A percentile compares a stretch with the other conserved stretches of the same genome.
phyloP scores from a whole-genome alignment of 805 yeast species.

The Yamadazyma philogaea region DNA sequence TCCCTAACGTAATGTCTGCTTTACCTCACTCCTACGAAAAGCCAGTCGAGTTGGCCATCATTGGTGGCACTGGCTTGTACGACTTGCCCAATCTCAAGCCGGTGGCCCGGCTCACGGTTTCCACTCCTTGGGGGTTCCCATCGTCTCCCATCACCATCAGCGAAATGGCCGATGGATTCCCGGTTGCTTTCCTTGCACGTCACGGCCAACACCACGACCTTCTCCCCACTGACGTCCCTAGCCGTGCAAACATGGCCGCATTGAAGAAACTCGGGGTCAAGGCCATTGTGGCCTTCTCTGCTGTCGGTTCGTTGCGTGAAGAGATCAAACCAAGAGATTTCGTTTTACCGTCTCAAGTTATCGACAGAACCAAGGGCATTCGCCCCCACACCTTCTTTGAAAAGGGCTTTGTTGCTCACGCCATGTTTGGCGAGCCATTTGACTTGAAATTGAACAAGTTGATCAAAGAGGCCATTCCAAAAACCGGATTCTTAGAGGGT shows the following conservation, averaged over 20 bases:
- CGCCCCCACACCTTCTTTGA: conserved; percentile 88
- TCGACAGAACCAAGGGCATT: conserved; percentile 95
- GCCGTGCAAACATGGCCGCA: conserved; percentile 93
- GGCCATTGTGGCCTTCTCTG: conserved; percentile 87
- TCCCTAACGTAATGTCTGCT: conserved; percentile 7
- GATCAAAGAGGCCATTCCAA: conserved; percentile 49
- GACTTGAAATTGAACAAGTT: conserved; percentile 68
- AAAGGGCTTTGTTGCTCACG: conserved; percentile 93
- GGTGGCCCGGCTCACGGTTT: conserved; percentile 74
- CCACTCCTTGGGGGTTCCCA: conserved; percentile 98
- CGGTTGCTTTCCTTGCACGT: conserved; percentile 91
- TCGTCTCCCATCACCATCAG: conserved; percentile 91
- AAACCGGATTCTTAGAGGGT: conserved; percentile 52
- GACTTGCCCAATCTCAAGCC: conserved; percentile 78
- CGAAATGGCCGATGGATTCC: conserved; percentile 70
- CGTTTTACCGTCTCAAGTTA: conserved; percentile 93
- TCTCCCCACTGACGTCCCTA: conserved; percentile 89
- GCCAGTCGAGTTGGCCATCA: conserved; percentile 79
- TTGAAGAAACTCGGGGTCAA: conserved; percentile 82
- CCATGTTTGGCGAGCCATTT: conserved; percentile 96
- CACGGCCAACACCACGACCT: conserved; percentile 90
- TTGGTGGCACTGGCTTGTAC: conserved; percentile 98
- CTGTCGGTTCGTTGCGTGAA: conserved; percentile 91
- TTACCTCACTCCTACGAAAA: conserved; percentile 56
- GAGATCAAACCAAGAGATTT: conserved; percentile 93